Base-by-base conservation (phyloP, 306 rosid species). In the Cucumis hystrix region DNA sequence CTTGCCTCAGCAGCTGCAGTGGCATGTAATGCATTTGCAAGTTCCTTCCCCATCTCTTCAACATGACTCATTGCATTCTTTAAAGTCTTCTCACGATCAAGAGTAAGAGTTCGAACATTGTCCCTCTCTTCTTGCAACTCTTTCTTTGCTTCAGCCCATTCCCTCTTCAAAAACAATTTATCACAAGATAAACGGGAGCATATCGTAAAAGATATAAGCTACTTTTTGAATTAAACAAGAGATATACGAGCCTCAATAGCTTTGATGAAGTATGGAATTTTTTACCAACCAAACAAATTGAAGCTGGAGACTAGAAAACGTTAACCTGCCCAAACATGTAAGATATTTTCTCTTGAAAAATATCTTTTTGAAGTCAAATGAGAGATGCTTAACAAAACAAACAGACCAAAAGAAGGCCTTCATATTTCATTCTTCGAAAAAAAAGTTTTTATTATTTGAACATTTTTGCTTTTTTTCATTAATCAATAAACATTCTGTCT, bases 121-220 rank as follows among this genome's bases (percentile, higher is more conserved):
- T 87, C 90, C 56, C 93, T 85, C 83, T 92, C 97, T 72, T 88
- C 91, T 69, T 87, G 93, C 71, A 95, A 83, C 82, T 95, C 99
- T 80, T 86, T 89, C 89, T 88, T 92, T 77, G 88, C 97, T 78
- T 90, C 99, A 37, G 92, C 97, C 99, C 99, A 95, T 83, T 95
- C 97, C 87, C 89, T 86, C 99, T 95, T 87, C 68, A 78, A 77
- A 59, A 16, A 72, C 41, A 25, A 72, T 72, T 25, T 72, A 8
- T 49, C 35, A 71, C 14, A 25, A n/a, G 25, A 23, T 23, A 71
- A 41, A 71, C 47, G 12, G 37, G 23, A 7, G 13, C 60, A 41
- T 20, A 71, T 49, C 43, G 10, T 49, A 30, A 40, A 8, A 67
- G 33, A 40, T 25, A 41, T 67, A 40, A 20, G 15, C 73, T 40